Percentiles rank a stretch among this genome's conserved stretches.
These are phyloP conservation scores for Giardia muris DNA, from an alignment of 208 protist species.

Conservation along the genomic window DNA sequence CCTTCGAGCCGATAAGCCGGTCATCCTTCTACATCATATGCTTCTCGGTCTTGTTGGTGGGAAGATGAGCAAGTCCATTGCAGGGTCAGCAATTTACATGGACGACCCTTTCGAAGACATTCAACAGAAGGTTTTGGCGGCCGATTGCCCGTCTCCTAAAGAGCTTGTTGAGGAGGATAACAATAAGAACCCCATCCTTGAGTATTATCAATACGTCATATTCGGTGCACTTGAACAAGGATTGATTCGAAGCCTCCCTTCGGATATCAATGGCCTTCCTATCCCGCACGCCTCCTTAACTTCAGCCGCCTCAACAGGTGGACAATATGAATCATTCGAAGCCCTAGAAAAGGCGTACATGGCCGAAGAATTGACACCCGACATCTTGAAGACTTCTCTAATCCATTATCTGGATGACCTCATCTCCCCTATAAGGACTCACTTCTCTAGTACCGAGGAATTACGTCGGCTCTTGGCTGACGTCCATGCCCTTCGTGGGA, in stretches of 20 bases:
- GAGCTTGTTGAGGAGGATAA: too few species aligned
- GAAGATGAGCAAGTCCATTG: slow-evolving; percentile 95
- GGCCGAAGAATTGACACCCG: not conserved
- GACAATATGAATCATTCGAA: not conserved
- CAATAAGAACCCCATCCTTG: slow-evolving; percentile 10
- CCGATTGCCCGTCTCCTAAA: not conserved
- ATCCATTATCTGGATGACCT: not conserved
- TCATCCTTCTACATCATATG: slow-evolving; percentile 58
- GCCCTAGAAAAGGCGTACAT: not conserved
- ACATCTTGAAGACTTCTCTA: not conserved
- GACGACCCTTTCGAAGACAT: slow-evolving; percentile 83
- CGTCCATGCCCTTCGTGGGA: not conserved
- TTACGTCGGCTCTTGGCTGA: not conserved
- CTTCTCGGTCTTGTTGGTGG: slow-evolving; percentile 74
- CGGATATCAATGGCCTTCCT: not conserved
- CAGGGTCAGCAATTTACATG: slow-evolving; percentile 96
- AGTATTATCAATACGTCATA: slow-evolving; percentile 29
- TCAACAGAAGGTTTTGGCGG: slow-evolving; percentile 68
- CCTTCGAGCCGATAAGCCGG: slow-evolving; percentile 48
- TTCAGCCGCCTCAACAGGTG: not conserved
- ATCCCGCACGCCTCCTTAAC: too few species aligned
- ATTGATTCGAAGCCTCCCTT: not conserved
- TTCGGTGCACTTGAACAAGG: not conserved
- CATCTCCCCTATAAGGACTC: not conserved
- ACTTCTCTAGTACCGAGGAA: not conserved